These are phyloP conservation scores for Athelia sp. DNA, from an alignment of 1,284 basidiomycete genomes.

Conservation along the genomic window DNA sequence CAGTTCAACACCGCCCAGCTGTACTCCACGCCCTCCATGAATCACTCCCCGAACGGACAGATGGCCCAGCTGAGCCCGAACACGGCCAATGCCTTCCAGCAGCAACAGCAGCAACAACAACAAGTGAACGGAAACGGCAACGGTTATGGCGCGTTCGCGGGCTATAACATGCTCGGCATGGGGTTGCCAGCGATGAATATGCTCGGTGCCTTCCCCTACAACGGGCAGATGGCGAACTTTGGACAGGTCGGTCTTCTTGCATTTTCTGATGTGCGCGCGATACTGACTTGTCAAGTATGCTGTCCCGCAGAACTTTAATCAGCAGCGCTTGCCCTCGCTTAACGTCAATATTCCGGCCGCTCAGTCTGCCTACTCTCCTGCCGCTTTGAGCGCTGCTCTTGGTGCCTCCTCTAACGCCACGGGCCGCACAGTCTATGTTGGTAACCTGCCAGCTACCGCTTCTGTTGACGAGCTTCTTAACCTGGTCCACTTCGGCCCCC, in stretches of 20 bases:
- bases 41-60: slow-evolving; percentile 54
- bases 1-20: slow-evolving; percentile 42
- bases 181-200: slow-evolving; percentile 65
- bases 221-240: slow-evolving; percentile 63
- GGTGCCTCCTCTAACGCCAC: slow-evolving; percentile 58
- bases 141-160: slow-evolving; percentile 50
- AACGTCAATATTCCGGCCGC: slow-evolving; percentile 54
- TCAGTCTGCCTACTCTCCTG: slow-evolving; percentile 68
- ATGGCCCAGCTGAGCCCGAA: slow-evolving; percentile 69
- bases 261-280: slow-evolving; percentile 2
- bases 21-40: slow-evolving; percentile 70
- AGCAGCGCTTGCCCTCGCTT: slow-evolving; percentile 60
- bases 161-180: slow-evolving; percentile 75
- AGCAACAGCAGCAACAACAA: slow-evolving; percentile 22
- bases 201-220: slow-evolving; percentile 66
- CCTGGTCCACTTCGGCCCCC: slow-evolving; percentile 95
- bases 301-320: slow-evolving; percentile 29
- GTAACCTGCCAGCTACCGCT: slow-evolving; percentile 93
- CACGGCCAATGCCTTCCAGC: slow-evolving; percentile 35
- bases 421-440: slow-evolving; percentile 95
- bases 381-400: slow-evolving; percentile 59
- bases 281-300: slow-evolving; percentile 5
- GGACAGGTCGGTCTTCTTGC: slow-evolving; percentile 42
- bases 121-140: slow-evolving; percentile 35
- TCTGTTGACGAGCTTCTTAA: slow-evolving; percentile 97